Base-by-base conservation (phyloP, 163 green algal genomes). In the Volvox carteri region DNA sequence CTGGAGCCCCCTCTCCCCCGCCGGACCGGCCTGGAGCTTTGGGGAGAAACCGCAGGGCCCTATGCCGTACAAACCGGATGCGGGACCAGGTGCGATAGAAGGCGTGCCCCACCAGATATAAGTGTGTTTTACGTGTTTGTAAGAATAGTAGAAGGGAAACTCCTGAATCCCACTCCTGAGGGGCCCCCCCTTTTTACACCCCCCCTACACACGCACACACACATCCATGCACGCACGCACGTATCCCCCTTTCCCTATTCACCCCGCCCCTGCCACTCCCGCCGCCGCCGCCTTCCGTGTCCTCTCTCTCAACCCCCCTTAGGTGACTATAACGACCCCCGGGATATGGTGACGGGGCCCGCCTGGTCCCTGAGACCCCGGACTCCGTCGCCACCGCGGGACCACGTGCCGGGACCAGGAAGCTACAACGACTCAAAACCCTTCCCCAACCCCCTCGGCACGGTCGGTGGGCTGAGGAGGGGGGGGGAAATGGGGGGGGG, bases 291-390 rank as follows among this genome's bases (percentile, higher is more conserved):
- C n/a, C n/a, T n/a, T n/a, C n/a, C n/a, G n/a, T n/a, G n/a, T n/a
- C n/a, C n/a, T n/a, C n/a, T n/a, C n/a, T n/a, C 37, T 19, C 23
- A 25, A 37, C 41, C 35, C 0, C 77, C 52, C 23, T 25, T 78
- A 85, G 87, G 87, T 21, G 87, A 91, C 44, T 91, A 91, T 56
- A 72, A 87, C 44, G 79, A 91, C 78, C 56, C 30, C 2, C 78
- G 56, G 3, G 78, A 91, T 72, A 37, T 87, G 30, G 78, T 68
- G 78, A 86, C 87, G 23, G 87, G 87, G 41, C 78, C 87, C 46
- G 87, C 87, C 28, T 91, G 65, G 50, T 88, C 87, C 23, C 79
- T 91, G 78, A 79, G 87, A 4, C 78, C 87, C 33, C 76, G 84
- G 23, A 60, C 58, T 2, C 23, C 83, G 25, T 33, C 39, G 30